phyloP scores from a whole-genome alignment of 2,329 filamentous ascomycete species.

The Calonectria honghensis region DNA sequence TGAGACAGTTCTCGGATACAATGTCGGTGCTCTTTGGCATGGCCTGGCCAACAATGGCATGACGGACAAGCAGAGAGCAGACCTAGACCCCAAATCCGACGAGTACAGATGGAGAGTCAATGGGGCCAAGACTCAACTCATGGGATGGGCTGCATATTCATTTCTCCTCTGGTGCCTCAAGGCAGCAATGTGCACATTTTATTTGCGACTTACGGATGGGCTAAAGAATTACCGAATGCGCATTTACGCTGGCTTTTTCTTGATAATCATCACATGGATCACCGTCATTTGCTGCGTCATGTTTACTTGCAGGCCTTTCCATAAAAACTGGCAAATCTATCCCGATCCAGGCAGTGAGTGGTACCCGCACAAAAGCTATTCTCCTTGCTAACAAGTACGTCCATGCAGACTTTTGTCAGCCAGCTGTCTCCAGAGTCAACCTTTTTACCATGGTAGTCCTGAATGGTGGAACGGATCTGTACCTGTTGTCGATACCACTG shows the following conservation, averaged over 20 bases:
- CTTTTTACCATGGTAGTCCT: conserved; percentile 58
- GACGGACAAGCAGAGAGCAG: conserved; percentile 66
- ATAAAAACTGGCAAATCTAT: conserved; percentile 74
- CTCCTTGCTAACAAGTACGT: neutral
- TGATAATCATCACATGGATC: conserved; percentile 68
- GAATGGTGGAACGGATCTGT: conserved; percentile 62
- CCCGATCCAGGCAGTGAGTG: conserved; percentile 72
- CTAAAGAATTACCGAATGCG: conserved; percentile 31
- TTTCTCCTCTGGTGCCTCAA: conserved; percentile 71
- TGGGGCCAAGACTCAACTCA: conserved; percentile 72
- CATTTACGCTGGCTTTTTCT: conserved; percentile 67
- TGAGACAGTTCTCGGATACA: conserved; percentile 69
- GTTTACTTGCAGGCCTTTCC: conserved; percentile 70
- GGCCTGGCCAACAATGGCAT: conserved; percentile 73
- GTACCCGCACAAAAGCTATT: too few species aligned
- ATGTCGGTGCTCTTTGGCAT: conserved; percentile 64
- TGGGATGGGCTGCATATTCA: conserved; percentile 71
- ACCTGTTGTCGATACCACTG: conserved; percentile 62
- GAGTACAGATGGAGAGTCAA: conserved; percentile 61
- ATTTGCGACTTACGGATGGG: conserved; percentile 66
- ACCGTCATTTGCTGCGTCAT: conserved; percentile 68
- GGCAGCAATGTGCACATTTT: conserved; percentile 71
- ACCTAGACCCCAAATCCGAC: conserved; percentile 62
- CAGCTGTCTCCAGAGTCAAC: conserved; percentile 61
- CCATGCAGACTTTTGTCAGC: conserved; percentile 58